Evolutionary conservation across 441 rosid genomes (phyloP), one percentile per base, ranked within the genome.

Genomic region (Viola pubescens): DNA sequence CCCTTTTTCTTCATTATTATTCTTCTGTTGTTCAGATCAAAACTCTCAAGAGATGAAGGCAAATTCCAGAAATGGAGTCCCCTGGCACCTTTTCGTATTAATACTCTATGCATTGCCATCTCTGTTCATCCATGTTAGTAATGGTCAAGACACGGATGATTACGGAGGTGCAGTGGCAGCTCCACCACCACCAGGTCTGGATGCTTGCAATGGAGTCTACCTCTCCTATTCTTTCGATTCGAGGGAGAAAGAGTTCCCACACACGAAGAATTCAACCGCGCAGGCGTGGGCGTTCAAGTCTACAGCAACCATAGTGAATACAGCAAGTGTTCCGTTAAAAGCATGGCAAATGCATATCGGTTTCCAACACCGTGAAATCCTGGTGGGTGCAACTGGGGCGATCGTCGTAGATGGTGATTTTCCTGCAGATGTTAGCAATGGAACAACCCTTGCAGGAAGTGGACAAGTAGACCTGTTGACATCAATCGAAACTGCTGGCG

Each of bases 271-370:
- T 57, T 84, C 65, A 6, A 66, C 80, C 4, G 88, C 94, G 16
- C 96, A 91, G 70, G 75, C 96, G 0, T 91, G 96, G 95, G 79
- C 94, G 9, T 91, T 91, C 67, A 76, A 81, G 54, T 70, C 98
- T 13, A 69, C 64, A n/a, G 94, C 88, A 16, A 61, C 77, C n/a
- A 72, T 88, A 37, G 65, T 77, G n/a, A 91, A 91, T 63, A 63
- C 86, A 0, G 98, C 85, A 2, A 51, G 64, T 3, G 82, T 79
- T 11, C 95, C 85, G 63, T 67, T 91, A 46, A 79, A 85, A 75
- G 83, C 79, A 0, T 91, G 98, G 98, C 64, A 74, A 61, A 79
- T 85, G 81, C 77, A 63, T 52, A 57, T 91, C 4, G 95, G 95
- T 34, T 91, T 75, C 66, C 84, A 73, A 8, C 80, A 88, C 60